These are phyloP conservation scores for Eucalyptus erythrocorys DNA, from an alignment of 345 rosid species.

Conservation along the genomic window DNA sequence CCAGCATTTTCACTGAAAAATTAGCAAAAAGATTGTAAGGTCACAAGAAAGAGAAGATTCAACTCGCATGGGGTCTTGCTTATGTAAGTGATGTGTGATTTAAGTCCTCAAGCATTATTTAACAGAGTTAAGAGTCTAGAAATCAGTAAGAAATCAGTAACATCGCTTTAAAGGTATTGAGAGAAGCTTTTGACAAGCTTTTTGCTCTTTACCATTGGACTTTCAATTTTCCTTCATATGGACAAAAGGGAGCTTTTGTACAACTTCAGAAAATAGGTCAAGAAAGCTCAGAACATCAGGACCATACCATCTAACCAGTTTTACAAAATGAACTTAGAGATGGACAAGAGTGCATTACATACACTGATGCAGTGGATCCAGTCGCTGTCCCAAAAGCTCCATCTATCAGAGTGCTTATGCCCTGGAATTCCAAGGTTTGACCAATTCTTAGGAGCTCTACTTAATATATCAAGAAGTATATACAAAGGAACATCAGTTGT, in stretches of 20 bases:
- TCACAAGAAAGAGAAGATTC: not conserved
- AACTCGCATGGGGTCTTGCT: not conserved
- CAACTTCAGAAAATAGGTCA: not conserved
- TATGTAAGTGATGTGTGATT: not conserved
- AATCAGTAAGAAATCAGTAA: not conserved
- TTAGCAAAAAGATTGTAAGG: not conserved
- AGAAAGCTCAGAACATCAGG: not conserved
- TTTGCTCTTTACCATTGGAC: not conserved
- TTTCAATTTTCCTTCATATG: not conserved
- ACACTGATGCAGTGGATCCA: constrained; percentile 78
- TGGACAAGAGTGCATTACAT: constrained; percentile 4
- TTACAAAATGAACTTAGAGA: not conserved
- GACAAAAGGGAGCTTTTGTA: not conserved
- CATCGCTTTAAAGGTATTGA: not conserved
- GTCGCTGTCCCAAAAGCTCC: constrained; percentile 57
- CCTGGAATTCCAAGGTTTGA: constrained; percentile 20
- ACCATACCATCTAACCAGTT: not conserved
- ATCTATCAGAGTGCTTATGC: constrained; percentile 47
- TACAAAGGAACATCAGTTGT: not conserved
- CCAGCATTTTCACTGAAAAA: constrained; percentile 75
- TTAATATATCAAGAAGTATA: not conserved
- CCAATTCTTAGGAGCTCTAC: not conserved
- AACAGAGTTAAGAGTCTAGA: not conserved
- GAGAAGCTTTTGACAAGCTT: not conserved
- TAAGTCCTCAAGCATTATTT: not conserved